A percentile compares a stretch with the other conserved stretches of the same genome.
Conservation (phyloP, 208 protist species). For the Porcisia hertigi region DNA sequence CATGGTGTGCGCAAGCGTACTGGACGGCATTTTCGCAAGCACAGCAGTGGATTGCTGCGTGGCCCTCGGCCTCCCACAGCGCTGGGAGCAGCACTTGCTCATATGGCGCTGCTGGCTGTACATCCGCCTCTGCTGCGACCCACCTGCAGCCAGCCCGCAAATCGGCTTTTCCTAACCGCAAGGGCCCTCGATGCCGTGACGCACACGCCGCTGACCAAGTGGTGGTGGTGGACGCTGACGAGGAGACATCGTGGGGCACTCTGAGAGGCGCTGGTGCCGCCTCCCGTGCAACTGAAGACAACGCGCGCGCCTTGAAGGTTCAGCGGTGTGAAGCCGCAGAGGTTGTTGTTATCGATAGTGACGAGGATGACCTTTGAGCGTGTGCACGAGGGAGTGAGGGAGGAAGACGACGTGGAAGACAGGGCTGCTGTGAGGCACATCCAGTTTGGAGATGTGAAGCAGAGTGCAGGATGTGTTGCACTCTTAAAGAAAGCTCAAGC, state of each 20-base stretch:
- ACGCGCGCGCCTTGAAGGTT: not conserved
- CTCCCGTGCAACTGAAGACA: not conserved
- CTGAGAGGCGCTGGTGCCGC: not conserved
- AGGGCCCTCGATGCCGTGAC: conserved; percentile 1
- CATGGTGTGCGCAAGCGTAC: conserved; percentile 34
- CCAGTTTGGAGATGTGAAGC: too few relatives aligned
- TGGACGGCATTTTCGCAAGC: conserved; percentile 51
- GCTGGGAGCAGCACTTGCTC: too few relatives aligned
- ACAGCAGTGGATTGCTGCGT: conserved; percentile 13
- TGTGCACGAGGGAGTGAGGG: not conserved
- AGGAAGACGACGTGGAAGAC: not conserved
- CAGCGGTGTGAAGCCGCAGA: not conserved
- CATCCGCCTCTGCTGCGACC: not conserved
- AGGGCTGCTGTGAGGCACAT: not conserved
- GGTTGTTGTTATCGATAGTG: conserved; percentile 7
- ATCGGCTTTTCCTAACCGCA: not conserved
- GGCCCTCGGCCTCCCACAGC: not conserved
- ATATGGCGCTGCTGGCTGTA: not conserved
- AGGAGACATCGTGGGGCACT: not conserved
- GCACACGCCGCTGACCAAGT: not conserved
- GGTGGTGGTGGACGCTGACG: conserved; percentile 14
- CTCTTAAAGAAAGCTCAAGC: not conserved
- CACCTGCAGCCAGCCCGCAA: not conserved
- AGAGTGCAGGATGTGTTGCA: not conserved
- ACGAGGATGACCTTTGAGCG: conserved; percentile 5